A percentile compares a stretch with the other conserved stretches of the same genome.
Conservation (phyloP, 306 rosid genomes). For the Sophora flavescens region DNA sequence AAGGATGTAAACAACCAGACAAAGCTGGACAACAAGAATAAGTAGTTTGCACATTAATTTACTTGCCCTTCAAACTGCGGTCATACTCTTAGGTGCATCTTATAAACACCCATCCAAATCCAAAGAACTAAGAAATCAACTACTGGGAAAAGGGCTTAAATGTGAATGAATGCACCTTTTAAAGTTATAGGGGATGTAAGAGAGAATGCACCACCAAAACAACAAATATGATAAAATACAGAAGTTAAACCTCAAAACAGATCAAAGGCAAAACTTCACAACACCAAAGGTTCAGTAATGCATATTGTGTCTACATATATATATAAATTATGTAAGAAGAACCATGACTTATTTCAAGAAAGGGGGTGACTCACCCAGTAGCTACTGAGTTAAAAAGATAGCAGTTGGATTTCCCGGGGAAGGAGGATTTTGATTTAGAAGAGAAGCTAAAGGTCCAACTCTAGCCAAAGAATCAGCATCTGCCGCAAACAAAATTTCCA, state of each 20-base stretch:
- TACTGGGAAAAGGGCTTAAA: neutral
- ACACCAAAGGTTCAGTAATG: constrained; percentile 28
- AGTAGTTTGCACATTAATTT: neutral
- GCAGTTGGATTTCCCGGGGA: constrained; percentile 93
- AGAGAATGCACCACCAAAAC: constrained; percentile 8
- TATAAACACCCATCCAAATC: constrained; percentile 33
- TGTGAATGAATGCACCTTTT: neutral
- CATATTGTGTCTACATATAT: neutral
- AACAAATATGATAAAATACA: constrained; percentile 14
- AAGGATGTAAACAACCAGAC: neutral
- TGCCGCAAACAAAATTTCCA: constrained; percentile 68
- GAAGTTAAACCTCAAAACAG: neutral
- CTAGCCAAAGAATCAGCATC: constrained; percentile 64
- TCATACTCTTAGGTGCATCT: neutral
- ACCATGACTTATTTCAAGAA: neutral
- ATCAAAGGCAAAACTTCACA: constrained; percentile 2
- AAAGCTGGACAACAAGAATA: neutral
- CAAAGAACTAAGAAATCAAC: neutral
- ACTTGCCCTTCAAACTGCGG: neutral
- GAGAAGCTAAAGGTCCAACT: constrained; percentile 71
- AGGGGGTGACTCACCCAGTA: constrained; percentile 40
- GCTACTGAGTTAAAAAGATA: constrained; percentile 66
- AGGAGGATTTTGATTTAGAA: constrained; percentile 79
- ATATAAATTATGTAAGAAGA: neutral
- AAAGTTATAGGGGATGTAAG: neutral